Base-by-base conservation (phyloP, 495 filamentous ascomycete species). In the Saxophila tyrrhenica region DNA sequence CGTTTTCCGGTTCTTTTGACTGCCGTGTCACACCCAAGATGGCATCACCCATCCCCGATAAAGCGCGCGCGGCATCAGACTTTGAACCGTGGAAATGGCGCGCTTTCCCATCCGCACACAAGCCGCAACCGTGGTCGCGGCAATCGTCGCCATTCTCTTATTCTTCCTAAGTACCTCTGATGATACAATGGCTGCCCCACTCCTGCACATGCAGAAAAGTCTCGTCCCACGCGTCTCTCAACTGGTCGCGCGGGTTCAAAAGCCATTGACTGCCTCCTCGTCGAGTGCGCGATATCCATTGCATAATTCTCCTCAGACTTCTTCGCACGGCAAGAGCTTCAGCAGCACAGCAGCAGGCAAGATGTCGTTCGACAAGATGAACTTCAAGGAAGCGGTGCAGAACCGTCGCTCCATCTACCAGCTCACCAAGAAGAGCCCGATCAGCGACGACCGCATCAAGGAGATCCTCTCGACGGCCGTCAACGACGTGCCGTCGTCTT, bases 401-500 rank as follows among this genome's bases (percentile, higher is more conserved):
- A 50, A 60, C 60, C 80, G 82, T 56, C 78, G 82, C 63, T 73
- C 75, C 55, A 59, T 66, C 75, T 86, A 86, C 70, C 57, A 64
- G 21, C 72, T 86, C 42, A 75, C 70, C 70, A 80, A 79, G 64
- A 68, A 74, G 22, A 66, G 77, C 5, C 63, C 76, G 54, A 69
- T 84, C 65, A 55, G 72, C 53, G 70, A 75, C 56, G 65, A 68
- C 17, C 70, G 70, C 59, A 72, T 86, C 69, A 65, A 74, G 57
- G 72, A 79, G 57, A 74, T 84, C 63, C 70, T 80, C 61, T 70
- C 72, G 58, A 64, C 78, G 44, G 65, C 69, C 41, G 57, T 83
- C 51, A 69, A 73, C 48, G 73, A 83, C 64, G 67, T 75, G 29
- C 82, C 81, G 17, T 72, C 67, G 38, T 75, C 73, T 62, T 85